phyloP scores from a whole-genome alignment of 768 basidiomycete species.

The Rhizopogon rudus region DNA sequence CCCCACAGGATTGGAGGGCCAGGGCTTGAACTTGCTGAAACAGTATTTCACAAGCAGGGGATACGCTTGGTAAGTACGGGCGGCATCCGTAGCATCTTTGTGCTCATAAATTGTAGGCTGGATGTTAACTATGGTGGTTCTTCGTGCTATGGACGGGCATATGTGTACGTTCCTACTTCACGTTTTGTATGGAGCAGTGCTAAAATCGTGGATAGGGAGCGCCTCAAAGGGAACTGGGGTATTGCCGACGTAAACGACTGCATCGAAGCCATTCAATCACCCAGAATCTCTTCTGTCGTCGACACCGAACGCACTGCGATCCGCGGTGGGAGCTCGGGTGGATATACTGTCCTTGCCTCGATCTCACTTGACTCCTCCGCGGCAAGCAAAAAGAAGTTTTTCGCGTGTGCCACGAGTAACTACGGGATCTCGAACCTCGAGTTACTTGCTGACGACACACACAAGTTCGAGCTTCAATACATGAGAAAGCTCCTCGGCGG shows the following conservation, averaged over 20 bases:
- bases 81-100: no score
- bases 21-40: slow-evolving; percentile 47
- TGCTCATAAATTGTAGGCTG: slow-evolving; percentile 18
- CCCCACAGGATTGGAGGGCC: slow-evolving; percentile 46
- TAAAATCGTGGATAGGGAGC: slow-evolving; percentile 48
- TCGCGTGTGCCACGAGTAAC: slow-evolving; percentile 60
- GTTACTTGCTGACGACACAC: slow-evolving; percentile 54
- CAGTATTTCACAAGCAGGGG: slow-evolving; percentile 69
- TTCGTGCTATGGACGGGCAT: slow-evolving; percentile 65
- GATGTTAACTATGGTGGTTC: slow-evolving; percentile 80
- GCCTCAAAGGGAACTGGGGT: slow-evolving; percentile 68
- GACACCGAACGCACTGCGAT: slow-evolving; percentile 63
- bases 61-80: slow-evolving; percentile 48
- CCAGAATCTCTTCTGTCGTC: slow-evolving; percentile 40
- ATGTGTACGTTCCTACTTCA: slow-evolving; percentile 35
- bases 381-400: slow-evolving; percentile 51
- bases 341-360: slow-evolving; percentile 58
- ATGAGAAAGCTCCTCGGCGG: slow-evolving; percentile 63
- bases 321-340: slow-evolving; percentile 71
- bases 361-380: slow-evolving; percentile 41
- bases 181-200: slow-evolving; percentile 58
- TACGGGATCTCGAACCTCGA: slow-evolving; percentile 68
- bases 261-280: slow-evolving; percentile 44
- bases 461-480: slow-evolving; percentile 67
- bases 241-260: slow-evolving; percentile 68